Evolutionary conservation across 257 asterid species (phyloP).

Genomic region (Orobanche coerulescens): DNA sequence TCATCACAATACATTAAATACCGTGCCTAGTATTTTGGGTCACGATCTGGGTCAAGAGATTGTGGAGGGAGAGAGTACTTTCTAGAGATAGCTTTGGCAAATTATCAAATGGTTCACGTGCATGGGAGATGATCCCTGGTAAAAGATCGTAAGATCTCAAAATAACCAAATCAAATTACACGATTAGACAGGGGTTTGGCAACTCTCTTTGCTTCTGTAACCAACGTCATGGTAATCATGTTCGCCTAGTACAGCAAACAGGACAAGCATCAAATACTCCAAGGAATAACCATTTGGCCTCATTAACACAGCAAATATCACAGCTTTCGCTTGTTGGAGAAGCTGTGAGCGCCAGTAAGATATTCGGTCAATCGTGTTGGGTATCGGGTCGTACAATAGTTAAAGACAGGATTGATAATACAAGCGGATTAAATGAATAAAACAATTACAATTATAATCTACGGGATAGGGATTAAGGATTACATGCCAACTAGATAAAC

Average conservation of each 20-base stretch:
- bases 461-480: too few relatives aligned
- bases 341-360: constrained; percentile 26
- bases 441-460: too few relatives aligned
- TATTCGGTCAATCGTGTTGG: too few relatives aligned
- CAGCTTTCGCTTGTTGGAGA: constrained; percentile 14
- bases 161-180: neutral
- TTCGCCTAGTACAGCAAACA: neutral
- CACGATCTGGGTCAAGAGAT: too few relatives aligned
- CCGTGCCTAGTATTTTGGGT: too few relatives aligned
- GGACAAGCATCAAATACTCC: too few relatives aligned
- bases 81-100: constrained; percentile 1
- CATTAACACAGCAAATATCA: constrained; percentile 7
- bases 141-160: neutral
- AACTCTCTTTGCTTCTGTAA: neutral
- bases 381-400: too few relatives aligned
- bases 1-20: too few relatives aligned
- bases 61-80: neutral
- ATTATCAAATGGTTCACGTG: neutral
- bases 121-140: constrained; percentile 7
- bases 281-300: neutral
- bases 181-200: too few relatives aligned
- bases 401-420: too few relatives aligned
- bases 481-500: too few relatives aligned
- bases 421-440: too few relatives aligned
- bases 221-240: neutral